Base-by-base conservation (phyloP, 2,329 filamentous ascomycete species). In the Botrytis byssoidea region DNA sequence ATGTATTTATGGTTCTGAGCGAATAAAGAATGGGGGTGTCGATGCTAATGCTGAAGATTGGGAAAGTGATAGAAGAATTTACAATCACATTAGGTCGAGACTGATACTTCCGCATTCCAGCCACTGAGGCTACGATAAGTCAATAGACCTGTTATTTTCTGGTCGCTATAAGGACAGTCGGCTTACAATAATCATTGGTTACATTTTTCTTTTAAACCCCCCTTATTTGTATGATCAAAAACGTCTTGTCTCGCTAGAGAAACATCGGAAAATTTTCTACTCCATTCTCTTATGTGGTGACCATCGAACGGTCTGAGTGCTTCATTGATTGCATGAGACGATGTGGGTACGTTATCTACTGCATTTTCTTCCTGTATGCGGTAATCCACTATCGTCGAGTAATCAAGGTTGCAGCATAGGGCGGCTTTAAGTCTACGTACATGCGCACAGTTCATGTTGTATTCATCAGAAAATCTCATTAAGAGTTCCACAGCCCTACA, bases 321-420 rank as follows among this genome's bases (percentile, higher is more conserved):
- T 42, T 42, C 6, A 42, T 57, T 32, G 37, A 29, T 37, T 57
- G 66, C 66, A 59, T 57, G 48, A 69, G 66, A 69, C 29, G 51
- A 57, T 69, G 66, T 69, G 48, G 61, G 48, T 57, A 59, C 35
- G 22, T 44, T 59, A 8, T 25, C 18, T 55, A 12, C 55, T 14
- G 46, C 25, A 40, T n/a, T 44, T 69, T 68, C 35, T 32, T 57
- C 37, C 48, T 57, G 37, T 67, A 40, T 67, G 46, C 29, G 18
- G 35, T 55, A 57, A 55, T 42, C 46, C 65, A 68, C 65, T 68
- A 57, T 68, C 48, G 25, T 68, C 35, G 51, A 68, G 35, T 22
- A 35, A 55, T 16, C 65, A 68, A 68, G 46, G 46, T 55, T 68
- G 35, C 25, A 68, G 35, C 32, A 42, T 55, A 66, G 46, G 32